Evolutionary conservation across 345 rosid species (phyloP).

Genomic region (Ricinus communis): DNA sequence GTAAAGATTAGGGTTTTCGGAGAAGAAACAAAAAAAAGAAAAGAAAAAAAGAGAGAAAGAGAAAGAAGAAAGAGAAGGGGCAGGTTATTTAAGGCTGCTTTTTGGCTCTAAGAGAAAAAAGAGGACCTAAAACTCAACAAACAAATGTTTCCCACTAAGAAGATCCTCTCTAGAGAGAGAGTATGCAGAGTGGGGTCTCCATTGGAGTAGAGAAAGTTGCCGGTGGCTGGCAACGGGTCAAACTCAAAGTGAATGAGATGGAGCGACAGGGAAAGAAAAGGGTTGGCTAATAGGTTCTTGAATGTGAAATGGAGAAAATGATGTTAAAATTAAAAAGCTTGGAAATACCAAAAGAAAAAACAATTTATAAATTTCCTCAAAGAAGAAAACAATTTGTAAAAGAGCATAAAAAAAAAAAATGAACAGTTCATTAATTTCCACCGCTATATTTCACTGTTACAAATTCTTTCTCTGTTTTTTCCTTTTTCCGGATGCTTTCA

Average conservation of each 20-base stretch:
- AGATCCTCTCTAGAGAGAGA: slow-evolving; percentile 42
- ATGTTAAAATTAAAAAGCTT: slow-evolving; percentile 1
- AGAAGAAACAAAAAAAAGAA: slow-evolving; percentile 23
- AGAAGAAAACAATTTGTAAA: too few relatives aligned
- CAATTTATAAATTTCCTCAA: neutral
- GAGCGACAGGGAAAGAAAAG: slow-evolving; percentile 22
- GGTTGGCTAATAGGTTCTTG: slow-evolving; percentile 2
- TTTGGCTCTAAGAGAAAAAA: slow-evolving; percentile 21
- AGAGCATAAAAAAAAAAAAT: neutral
- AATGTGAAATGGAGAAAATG: slow-evolving; percentile 22
- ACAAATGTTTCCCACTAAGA: slow-evolving; percentile 39
- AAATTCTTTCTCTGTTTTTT: neutral
- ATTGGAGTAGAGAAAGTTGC: slow-evolving; percentile 47
- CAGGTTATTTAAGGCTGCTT: slow-evolving; percentile 27
- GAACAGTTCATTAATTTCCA: slow-evolving; percentile 15
- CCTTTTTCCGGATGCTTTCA: too few relatives aligned
- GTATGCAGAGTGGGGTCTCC: slow-evolving; percentile 54
- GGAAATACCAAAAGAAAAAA: neutral
- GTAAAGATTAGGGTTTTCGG: slow-evolving; percentile 46
- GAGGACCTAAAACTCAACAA: neutral
- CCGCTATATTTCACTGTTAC: slow-evolving; percentile 3
- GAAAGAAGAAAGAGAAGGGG: slow-evolving; percentile 24
- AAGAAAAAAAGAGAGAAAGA: slow-evolving; percentile 24
- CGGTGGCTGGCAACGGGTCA: slow-evolving; percentile 90
- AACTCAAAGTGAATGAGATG: slow-evolving; percentile 59